Base-by-base conservation (phyloP, 2,329 filamentous ascomycete genomes). In the Talaromyces verruculosus region DNA sequence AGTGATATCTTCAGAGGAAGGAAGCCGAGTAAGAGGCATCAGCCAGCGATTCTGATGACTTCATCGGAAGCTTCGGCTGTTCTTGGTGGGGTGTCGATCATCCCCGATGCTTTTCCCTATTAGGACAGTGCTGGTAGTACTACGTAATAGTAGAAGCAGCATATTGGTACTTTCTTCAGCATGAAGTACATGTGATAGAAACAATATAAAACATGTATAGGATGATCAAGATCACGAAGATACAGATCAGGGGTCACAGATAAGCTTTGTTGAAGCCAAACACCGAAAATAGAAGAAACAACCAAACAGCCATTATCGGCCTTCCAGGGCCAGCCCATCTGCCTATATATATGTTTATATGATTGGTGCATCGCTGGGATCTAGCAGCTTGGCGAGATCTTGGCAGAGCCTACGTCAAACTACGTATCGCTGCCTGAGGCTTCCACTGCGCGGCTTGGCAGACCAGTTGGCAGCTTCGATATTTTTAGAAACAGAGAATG, bases 41-140 rank as follows among this genome's bases (percentile, higher is more conserved):
- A 19, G 13, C 25, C 19, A 2, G 57, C 7, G 15, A n/a, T 17
- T 19, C 57, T 30, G 15, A 60, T 60, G 57, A 60, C 57, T 60
- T 60, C 57, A 60, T 45, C 57, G 53, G 53, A 39, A 15, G 10
- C 17, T 19, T 8, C 53, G 37, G 57, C 51, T 55, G 13, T 51
- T 51, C 22, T n/a, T 55, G n/a, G n/a, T 37, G 53, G 33, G 53
- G n/a, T 35, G 53, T 57, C 53, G 53, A 57, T 57, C 53, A 57
- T 57, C 5, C 11, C 30, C n/a, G 28, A 35, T 55, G 30, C 10
- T 35, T 57, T 57, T 37, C 53, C 53, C 13, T 1, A 25, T 57
- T 37, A n/a, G 53, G 33, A 57, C 33, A 57, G 33, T 57, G 15
- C 33, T 57, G 13, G 13, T 13, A 10, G 41, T 22, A 41, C 8